phyloP scores from a whole-genome alignment of 1,284 basidiomycete genomes.

The Filobasidium uniguttulatum region DNA sequence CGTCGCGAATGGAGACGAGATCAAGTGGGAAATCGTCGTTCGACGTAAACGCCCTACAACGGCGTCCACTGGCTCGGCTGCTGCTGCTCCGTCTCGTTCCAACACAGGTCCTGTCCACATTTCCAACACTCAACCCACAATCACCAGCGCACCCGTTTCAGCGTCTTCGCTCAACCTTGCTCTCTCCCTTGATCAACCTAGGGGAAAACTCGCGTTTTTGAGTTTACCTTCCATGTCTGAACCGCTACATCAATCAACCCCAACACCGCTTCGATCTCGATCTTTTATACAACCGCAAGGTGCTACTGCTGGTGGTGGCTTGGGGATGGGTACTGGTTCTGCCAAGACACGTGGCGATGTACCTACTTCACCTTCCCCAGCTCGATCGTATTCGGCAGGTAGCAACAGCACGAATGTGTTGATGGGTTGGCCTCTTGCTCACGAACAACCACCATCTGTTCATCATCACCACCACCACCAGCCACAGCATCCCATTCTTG shows the following conservation, averaged over 20 bases:
- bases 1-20: not conserved
- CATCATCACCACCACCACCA: too few relatives aligned
- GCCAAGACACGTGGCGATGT: not conserved
- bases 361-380: too few relatives aligned
- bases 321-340: not conserved
- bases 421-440: too few relatives aligned
- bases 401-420: too few relatives aligned
- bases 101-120: not conserved
- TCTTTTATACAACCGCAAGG: not conserved
- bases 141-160: not conserved
- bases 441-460: too few relatives aligned
- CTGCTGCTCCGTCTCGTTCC: not conserved
- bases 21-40: not conserved
- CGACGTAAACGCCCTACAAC: not conserved
- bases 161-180: constrained; percentile 2
- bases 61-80: not conserved
- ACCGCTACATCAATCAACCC: not conserved
- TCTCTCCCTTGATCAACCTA: not conserved
- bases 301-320: too few relatives aligned
- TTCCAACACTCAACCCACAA: not conserved
- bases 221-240: not conserved
- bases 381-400: too few relatives aligned
- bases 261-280: not conserved
- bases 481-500: too few relatives aligned
- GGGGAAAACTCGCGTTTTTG: not conserved